These are phyloP conservation scores for Populus davidiana DNA, from an alignment of 345 rosid genomes.

Conservation along the genomic window DNA sequence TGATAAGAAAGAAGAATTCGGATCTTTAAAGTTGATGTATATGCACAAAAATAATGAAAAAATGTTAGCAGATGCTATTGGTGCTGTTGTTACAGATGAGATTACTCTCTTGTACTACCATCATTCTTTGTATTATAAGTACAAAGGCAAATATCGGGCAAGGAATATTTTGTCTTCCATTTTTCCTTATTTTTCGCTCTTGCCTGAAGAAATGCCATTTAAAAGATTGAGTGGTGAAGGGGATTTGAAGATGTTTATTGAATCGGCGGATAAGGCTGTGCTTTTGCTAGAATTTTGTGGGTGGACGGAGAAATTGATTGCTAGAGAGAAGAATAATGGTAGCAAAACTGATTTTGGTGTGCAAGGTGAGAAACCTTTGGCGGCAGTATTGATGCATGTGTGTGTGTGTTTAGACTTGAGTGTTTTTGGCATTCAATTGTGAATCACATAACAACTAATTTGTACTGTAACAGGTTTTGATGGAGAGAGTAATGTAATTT, in stretches of 20 bases:
- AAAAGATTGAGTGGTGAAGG: conserved; percentile 35
- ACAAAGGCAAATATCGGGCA: conserved; percentile 65
- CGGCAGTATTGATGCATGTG: neutral
- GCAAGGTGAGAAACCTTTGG: conserved; percentile 35
- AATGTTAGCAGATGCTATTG: conserved; percentile 61
- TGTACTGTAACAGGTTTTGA: conserved; percentile 24
- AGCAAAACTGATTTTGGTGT: conserved; percentile 35
- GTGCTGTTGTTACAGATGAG: conserved; percentile 60
- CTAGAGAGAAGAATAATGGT: conserved; percentile 38
- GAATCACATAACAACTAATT: neutral
- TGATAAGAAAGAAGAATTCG: conserved; percentile 38
- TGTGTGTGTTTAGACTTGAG: neutral
- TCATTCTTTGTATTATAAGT: conserved; percentile 61
- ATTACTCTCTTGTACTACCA: conserved; percentile 54
- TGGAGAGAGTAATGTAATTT: conserved; percentile 32
- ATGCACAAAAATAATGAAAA: conserved; percentile 58
- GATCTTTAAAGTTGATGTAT: conserved; percentile 53
- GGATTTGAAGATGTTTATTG: conserved; percentile 55
- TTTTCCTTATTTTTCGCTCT: conserved; percentile 41
- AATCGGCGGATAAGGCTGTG: conserved; percentile 75
- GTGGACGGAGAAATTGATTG: conserved; percentile 56
- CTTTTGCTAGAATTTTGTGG: conserved; percentile 81
- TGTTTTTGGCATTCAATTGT: neutral
- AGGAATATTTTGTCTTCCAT: conserved; percentile 51
- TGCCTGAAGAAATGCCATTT: conserved; percentile 56